Percentiles rank a stretch among this genome's conserved stretches.
These are phyloP conservation scores for Mycena haematopus DNA, from an alignment of 768 basidiomycete species.

Conservation along the genomic window DNA sequence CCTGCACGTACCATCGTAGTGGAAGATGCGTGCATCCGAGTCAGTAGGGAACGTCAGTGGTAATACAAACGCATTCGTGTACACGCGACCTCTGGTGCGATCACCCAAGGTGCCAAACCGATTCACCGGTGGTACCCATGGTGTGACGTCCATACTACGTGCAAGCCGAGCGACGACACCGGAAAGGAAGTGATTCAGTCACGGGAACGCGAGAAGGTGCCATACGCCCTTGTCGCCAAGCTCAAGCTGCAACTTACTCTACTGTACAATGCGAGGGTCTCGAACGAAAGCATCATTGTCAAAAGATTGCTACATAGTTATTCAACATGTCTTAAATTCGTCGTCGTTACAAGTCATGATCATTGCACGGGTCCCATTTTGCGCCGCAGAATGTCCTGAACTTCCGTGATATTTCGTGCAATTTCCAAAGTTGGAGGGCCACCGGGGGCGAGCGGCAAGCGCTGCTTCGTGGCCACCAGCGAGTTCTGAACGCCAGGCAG, in stretches of 20 bases:
- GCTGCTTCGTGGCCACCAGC: conserved; percentile 80
- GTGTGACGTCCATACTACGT: neutral
- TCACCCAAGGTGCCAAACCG: neutral
- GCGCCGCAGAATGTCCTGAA: conserved; percentile 73
- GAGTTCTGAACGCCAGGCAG: conserved; percentile 80
- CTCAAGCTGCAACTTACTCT: too few relatives aligned
- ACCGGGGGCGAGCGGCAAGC: conserved; percentile 78
- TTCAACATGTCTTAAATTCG: conserved; percentile 8
- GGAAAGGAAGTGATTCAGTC: too few relatives aligned
- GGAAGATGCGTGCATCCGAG: neutral
- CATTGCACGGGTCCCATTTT: conserved; percentile 41
- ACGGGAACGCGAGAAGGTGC: neutral
- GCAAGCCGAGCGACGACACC: neutral
- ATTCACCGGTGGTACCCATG: too few relatives aligned
- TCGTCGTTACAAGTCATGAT: conserved; percentile 19
- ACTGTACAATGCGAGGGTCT: too few relatives aligned
- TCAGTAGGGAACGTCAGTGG: neutral
- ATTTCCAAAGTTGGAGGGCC: conserved; percentile 71
- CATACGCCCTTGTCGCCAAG: too few relatives aligned
- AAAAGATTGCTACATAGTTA: conserved; percentile 17
- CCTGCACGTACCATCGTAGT: neutral
- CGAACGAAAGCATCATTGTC: conserved; percentile 7
- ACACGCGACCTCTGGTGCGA: neutral
- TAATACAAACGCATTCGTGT: neutral
- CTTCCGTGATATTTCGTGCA: conserved; percentile 72